Percentiles rank a stretch among this genome's conserved stretches.
phyloP scores from a whole-genome alignment of 495 filamentous ascomycete species.

The Pyronema omphalodes region DNA sequence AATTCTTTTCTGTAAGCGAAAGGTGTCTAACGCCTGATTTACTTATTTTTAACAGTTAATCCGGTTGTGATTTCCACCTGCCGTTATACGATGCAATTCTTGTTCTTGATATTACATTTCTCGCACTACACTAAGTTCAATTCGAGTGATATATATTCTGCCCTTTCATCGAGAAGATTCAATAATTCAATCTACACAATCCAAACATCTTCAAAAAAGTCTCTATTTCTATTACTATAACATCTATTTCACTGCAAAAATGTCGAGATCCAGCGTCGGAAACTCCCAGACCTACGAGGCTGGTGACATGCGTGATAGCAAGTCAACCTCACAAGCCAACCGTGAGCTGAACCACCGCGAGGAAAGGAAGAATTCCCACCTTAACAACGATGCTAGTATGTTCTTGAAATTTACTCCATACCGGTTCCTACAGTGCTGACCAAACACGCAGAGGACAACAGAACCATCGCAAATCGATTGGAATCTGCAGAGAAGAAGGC shows the following conservation, averaged over 20 bases:
- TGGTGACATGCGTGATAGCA: conserved; percentile 8
- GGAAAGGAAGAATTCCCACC: conserved; percentile 11
- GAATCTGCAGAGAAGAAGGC: conserved; percentile 6
- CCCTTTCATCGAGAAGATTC: too few relatives aligned
- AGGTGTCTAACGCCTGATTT: too few relatives aligned
- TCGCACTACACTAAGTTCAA: too few relatives aligned
- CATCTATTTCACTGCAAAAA: conserved; percentile 3
- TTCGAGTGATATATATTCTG: too few relatives aligned
- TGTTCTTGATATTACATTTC: too few relatives aligned
- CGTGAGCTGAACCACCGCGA: conserved; percentile 6
- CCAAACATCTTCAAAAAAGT: not conserved
- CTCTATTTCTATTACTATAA: not conserved
- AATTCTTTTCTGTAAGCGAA: too few relatives aligned
- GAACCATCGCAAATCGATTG: conserved; percentile 13
- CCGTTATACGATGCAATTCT: too few relatives aligned
- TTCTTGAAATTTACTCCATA: not conserved
- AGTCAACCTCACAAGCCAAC: not conserved
- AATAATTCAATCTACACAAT: too few relatives aligned
- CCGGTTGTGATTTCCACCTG: too few relatives aligned
- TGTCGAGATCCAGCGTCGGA: conserved; percentile 9
- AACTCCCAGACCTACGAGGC: conserved; percentile 8
- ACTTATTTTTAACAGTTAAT: too few relatives aligned
- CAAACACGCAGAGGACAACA: conserved; percentile 11
- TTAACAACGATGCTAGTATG: conserved; percentile 10
- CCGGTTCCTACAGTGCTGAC: not conserved